Base-by-base conservation (phyloP, 106 monocot species). In the Vanilla planifolia region DNA sequence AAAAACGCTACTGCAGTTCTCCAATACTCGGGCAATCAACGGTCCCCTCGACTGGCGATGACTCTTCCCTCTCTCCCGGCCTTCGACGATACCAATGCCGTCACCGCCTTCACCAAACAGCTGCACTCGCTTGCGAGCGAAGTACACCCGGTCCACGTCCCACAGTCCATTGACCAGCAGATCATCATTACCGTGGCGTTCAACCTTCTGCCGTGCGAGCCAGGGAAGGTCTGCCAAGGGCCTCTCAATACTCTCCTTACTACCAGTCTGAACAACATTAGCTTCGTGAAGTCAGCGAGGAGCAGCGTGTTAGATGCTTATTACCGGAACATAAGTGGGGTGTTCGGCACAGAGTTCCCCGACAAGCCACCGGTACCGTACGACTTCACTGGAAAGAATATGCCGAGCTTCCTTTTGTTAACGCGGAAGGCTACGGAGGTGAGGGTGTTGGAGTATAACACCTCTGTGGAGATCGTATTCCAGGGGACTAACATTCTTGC, bases 401-500 rank as follows among this genome's bases (percentile, higher is more conserved):
- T 39, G 40, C 52, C 53, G 2, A 14, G 26, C 23, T 68, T 19
- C 14, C 25, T 68, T 0, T 28, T 65, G 30, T 51, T 62, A 42
- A 56, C 82, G 5, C 36, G 11, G 41, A 51, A 16, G 29, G 73
- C 40, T 35, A 79, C 66, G 14, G 52, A 83, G 67, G 82, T 79
- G 63, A 71, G 33, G 71, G 47, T 79, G 17, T 9, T 88, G 65
- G 66, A 76, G 40, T 91, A 72, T 51, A 71, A 66, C 37, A 35
- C 29, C 0, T 58, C 32, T 4, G 68, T 89, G 43, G 89, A 89
- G 80, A 19, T 89, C 0, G 80, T 89, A 23, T 72, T 72, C 43
- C 89, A 89, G 52, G 84, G 81, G 33, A 89, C 84, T 1, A 75
- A 60, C 22, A 0, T 89, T 10, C 8, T 89, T 2, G 43, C 22